phyloP scores from a whole-genome alignment of 2,329 filamentous ascomycete genomes.

The Ascocoryne sarcoides region DNA sequence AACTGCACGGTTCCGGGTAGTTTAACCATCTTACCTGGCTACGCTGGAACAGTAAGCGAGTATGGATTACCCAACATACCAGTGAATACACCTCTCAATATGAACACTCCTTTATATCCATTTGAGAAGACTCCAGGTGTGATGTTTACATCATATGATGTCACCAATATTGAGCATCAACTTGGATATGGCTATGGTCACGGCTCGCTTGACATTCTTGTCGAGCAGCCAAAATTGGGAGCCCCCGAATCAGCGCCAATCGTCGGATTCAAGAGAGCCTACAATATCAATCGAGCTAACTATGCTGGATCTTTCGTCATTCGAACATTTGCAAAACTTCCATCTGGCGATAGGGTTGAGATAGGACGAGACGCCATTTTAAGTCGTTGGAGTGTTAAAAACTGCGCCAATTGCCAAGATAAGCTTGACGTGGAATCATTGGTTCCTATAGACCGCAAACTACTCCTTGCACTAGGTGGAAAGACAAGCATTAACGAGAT shows the following conservation, averaged over 20 bases:
- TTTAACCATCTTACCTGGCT: constrained; percentile 1
- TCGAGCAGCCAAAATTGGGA: not conserved
- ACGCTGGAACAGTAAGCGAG: not conserved
- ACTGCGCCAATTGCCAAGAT: not conserved
- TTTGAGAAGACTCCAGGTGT: not conserved
- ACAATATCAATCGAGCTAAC: not conserved
- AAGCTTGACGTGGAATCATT: not conserved
- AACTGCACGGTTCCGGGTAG: not conserved
- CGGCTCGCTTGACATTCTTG: not conserved
- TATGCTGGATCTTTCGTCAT: not conserved
- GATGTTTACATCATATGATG: not conserved
- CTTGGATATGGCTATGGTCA: not conserved
- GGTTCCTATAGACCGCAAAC: too few species aligned
- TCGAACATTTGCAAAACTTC: not conserved
- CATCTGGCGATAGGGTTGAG: not conserved
- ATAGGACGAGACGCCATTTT: not conserved
- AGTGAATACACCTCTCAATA: not conserved
- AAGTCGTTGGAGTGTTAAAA: not conserved
- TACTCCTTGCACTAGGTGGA: too few species aligned
- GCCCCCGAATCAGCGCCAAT: not conserved
- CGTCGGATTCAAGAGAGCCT: not conserved
- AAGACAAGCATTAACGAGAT: too few species aligned
- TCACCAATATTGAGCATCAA: not conserved
- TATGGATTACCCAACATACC: not conserved
- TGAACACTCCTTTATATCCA: not conserved